A percentile compares a stretch with the other conserved stretches of the same genome.
Conservation (phyloP, 352 stramenopile species). For the Phytophthora melonis region DNA sequence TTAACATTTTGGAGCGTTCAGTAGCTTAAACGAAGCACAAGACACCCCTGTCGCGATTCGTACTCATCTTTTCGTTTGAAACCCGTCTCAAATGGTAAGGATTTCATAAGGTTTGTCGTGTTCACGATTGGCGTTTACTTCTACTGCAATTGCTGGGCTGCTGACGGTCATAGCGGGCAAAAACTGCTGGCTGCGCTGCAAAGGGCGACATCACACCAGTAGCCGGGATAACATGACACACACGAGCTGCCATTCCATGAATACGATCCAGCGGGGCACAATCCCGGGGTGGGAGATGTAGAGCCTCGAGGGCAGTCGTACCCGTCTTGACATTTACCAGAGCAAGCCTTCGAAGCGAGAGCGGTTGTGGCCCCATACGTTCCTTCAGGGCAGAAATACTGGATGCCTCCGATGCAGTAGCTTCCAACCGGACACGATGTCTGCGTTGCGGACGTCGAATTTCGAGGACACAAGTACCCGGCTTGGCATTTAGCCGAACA, state of each 20-base stretch:
- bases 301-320: slow-evolving; percentile 63
- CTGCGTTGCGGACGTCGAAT: slow-evolving; percentile 54
- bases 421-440: slow-evolving; percentile 59
- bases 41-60: too few species aligned
- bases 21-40: too few species aligned
- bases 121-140: slow-evolving; percentile 48
- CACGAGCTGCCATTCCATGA: slow-evolving; percentile 66
- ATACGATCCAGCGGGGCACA: slow-evolving; percentile 68
- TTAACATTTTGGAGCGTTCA: too few species aligned
- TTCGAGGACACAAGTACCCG: slow-evolving; percentile 60
- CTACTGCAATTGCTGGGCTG: slow-evolving; percentile 36
- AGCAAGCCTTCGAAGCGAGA: slow-evolving; percentile 52
- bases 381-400: slow-evolving; percentile 59
- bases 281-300: slow-evolving; percentile 47
- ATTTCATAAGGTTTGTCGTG: not conserved
- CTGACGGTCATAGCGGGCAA: slow-evolving; percentile 64
- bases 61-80: too few species aligned
- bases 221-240: slow-evolving; percentile 60
- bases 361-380: slow-evolving; percentile 61
- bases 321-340: slow-evolving; percentile 64
- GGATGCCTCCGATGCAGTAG: slow-evolving; percentile 64
- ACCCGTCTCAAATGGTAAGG: too few species aligned
- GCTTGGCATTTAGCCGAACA: slow-evolving; percentile 70
- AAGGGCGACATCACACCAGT: slow-evolving; percentile 60
- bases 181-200: slow-evolving; percentile 57